Conservation (phyloP, 495 filamentous ascomycete genomes). For the Lasiosphaeris hirsuta region DNA sequence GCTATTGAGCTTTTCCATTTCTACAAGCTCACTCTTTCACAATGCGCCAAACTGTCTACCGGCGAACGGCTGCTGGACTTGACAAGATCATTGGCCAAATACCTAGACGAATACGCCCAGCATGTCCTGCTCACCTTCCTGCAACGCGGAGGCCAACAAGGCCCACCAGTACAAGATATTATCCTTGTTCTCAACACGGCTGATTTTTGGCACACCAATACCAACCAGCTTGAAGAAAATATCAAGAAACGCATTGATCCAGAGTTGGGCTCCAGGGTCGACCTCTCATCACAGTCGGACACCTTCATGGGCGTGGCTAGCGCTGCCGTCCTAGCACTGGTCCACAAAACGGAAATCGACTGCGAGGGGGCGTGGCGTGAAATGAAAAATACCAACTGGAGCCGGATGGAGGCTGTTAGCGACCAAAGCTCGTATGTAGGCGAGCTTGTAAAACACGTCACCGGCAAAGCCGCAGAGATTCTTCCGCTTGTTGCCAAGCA, state of each 20-base stretch:
- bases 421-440: constrained; percentile 91
- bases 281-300: constrained; percentile 89
- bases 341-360: constrained; percentile 75
- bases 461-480: constrained; percentile 66
- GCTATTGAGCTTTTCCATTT: constrained; percentile 97
- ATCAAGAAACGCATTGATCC: constrained; percentile 85
- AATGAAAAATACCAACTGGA: constrained; percentile 97
- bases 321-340: constrained; percentile 78
- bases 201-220: constrained; percentile 94
- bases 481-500: constrained; percentile 80
- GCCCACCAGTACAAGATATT: constrained; percentile 69
- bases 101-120: constrained; percentile 92
- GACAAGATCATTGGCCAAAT: constrained; percentile 81
- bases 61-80: constrained; percentile 82
- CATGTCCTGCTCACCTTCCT: constrained; percentile 83
- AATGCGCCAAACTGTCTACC: constrained; percentile 94
- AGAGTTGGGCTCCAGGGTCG: constrained; percentile 68
- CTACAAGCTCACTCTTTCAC: constrained; percentile 83
- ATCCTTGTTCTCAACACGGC: constrained; percentile 91
- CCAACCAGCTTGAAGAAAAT: constrained; percentile 87
- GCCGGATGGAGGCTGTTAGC: constrained; percentile 87
- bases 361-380: constrained; percentile 89
- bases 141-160: constrained; percentile 54
- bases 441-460: constrained; percentile 70
- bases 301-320: constrained; percentile 93